phyloP scores from a whole-genome alignment of 352 stramenopile species.

The Phytophthora tubulina region DNA sequence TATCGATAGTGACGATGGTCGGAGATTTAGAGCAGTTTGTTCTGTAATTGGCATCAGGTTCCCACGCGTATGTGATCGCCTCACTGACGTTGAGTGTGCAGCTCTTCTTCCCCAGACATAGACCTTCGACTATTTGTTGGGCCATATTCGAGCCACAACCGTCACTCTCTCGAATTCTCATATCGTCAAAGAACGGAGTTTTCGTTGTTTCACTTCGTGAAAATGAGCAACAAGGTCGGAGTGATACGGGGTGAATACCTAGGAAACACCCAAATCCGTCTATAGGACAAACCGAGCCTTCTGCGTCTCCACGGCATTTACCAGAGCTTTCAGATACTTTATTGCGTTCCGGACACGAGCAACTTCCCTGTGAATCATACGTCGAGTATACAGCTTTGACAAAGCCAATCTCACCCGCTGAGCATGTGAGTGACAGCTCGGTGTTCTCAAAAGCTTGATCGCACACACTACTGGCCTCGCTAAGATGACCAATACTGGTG shows the following conservation, averaged over 20 bases:
- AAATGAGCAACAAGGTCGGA: conserved; percentile 71
- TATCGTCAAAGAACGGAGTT: conserved; percentile 56
- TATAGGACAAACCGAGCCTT: conserved; percentile 47
- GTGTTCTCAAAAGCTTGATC: conserved; percentile 66
- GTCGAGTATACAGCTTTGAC: conserved; percentile 83
- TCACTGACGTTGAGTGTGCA: conserved; percentile 78
- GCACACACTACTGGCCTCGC: conserved; percentile 71
- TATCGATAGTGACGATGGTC: conserved; percentile 39
- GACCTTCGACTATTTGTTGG: conserved; percentile 73
- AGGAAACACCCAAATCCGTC: conserved; percentile 73
- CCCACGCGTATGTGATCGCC: conserved; percentile 64
- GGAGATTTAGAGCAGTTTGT: conserved; percentile 48
- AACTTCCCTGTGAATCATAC: conserved; percentile 67
- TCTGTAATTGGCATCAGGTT: conserved; percentile 48
- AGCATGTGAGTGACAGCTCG: conserved; percentile 67
- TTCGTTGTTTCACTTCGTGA: conserved; percentile 41
- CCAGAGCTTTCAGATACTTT: conserved; percentile 68
- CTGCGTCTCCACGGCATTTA: conserved; percentile 53
- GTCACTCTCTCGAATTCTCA: conserved; percentile 57
- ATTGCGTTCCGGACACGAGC: conserved; percentile 71
- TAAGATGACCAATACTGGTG: conserved; percentile 85
- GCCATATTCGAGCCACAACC: conserved; percentile 56
- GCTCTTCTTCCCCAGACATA: conserved; percentile 76
- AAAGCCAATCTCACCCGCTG: conserved; percentile 78
- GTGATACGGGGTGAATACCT: conserved; percentile 69